Evolutionary conservation across 495 filamentous ascomycete species (phyloP).

Genomic region (Daldinia bambusicola): DNA sequence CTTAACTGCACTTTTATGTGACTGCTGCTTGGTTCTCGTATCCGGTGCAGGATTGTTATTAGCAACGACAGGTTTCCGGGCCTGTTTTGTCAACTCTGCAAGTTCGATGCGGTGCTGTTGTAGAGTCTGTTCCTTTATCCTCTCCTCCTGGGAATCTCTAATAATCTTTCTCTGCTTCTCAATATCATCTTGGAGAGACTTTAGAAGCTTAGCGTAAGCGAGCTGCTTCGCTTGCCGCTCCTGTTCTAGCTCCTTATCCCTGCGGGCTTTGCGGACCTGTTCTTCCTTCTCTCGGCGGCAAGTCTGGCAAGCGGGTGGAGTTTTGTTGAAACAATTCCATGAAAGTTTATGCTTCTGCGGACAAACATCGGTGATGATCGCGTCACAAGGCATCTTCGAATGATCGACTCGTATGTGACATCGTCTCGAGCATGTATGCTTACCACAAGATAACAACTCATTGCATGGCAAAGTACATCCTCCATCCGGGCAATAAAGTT

Average conservation of each 20-base stretch:
- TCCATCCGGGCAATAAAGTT: slow-evolving; percentile 72
- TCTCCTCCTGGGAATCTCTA: slow-evolving; percentile 59
- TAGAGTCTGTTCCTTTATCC: slow-evolving; percentile 57
- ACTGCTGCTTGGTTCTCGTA: neutral
- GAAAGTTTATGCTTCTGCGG: slow-evolving; percentile 60
- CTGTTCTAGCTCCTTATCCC: slow-evolving; percentile 65
- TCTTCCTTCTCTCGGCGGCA: slow-evolving; percentile 64
- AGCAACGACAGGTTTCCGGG: slow-evolving; percentile 29
- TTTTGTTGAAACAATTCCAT: slow-evolving; percentile 47
- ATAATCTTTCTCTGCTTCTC: slow-evolving; percentile 59
- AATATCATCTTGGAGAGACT: slow-evolving; percentile 68
- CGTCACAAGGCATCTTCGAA: slow-evolving; percentile 67
- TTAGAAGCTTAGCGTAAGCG: slow-evolving; percentile 62
- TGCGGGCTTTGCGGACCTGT: slow-evolving; percentile 54
- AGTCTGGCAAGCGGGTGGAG: slow-evolving; percentile 52
- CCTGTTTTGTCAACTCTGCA: slow-evolving; percentile 36
- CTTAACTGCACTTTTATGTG: neutral
- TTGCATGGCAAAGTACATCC: slow-evolving; percentile 73
- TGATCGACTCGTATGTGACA: slow-evolving; percentile 77
- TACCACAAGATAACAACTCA: slow-evolving; percentile 66
- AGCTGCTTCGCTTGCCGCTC: slow-evolving; percentile 61
- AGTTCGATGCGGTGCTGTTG: slow-evolving; percentile 49
- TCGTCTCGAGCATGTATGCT: slow-evolving; percentile 67
- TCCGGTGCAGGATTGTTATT: neutral
- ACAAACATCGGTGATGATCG: slow-evolving; percentile 61